Evolutionary conservation across 495 filamentous ascomycete species (phyloP).

Genomic region (Delitschia confertaspora): DNA sequence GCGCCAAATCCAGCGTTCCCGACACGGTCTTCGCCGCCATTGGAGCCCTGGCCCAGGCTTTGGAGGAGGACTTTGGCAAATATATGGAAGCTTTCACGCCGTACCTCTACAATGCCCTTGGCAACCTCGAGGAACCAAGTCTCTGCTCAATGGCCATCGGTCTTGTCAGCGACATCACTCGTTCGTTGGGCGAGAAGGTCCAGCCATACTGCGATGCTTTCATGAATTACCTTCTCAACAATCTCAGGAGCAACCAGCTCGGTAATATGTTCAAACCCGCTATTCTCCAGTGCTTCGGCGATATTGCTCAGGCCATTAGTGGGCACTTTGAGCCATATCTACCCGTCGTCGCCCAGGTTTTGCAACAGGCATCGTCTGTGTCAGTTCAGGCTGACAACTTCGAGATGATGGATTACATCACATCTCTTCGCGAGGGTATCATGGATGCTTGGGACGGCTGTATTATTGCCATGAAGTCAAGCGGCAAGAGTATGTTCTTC

Average conservation of each 20-base stretch:
- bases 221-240: slow-evolving; percentile 92
- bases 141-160: slow-evolving; percentile 97
- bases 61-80: slow-evolving; percentile 86
- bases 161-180: slow-evolving; percentile 88
- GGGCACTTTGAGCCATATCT: slow-evolving; percentile 89
- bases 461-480: slow-evolving; percentile 81
- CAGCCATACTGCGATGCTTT: slow-evolving; percentile 93
- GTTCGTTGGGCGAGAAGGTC: slow-evolving; percentile 78
- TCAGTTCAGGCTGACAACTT: slow-evolving; percentile 61
- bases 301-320: slow-evolving; percentile 93
- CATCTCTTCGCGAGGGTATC: slow-evolving; percentile 89
- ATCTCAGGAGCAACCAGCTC: slow-evolving; percentile 64
- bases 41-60: slow-evolving; percentile 71
- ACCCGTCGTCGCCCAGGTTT: slow-evolving; percentile 79
- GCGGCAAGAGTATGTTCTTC: slow-evolving; percentile 58
- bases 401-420: slow-evolving; percentile 92
- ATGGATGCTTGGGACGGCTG: slow-evolving; percentile 99
- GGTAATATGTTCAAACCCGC: slow-evolving; percentile 97
- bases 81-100: slow-evolving; percentile 94
- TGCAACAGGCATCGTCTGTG: slow-evolving; percentile 83
- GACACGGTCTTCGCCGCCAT: slow-evolving; percentile 87
- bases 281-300: slow-evolving; percentile 94
- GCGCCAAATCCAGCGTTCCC: slow-evolving; percentile 84
- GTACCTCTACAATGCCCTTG: slow-evolving; percentile 84
- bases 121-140: slow-evolving; percentile 87